Evolutionary conservation across 768 basidiomycete species (phyloP).

Genomic region (Pulveroboletus ravenelii): DNA sequence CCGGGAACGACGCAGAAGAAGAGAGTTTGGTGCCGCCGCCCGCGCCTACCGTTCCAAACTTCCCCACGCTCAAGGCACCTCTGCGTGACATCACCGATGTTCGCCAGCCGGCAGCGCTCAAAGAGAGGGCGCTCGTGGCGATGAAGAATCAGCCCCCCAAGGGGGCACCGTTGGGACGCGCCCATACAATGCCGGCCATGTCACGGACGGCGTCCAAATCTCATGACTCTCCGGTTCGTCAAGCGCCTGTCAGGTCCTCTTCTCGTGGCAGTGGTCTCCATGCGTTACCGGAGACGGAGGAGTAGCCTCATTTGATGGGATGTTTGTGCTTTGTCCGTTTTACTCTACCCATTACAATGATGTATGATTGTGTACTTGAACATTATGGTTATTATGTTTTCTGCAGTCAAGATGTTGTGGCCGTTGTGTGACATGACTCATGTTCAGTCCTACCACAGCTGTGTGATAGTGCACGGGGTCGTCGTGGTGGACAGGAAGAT

Average conservation of each 20-base stretch:
- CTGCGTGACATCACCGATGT: background rate
- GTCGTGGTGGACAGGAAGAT: too few species aligned
- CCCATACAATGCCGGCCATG: conserved; percentile 16
- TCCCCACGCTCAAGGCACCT: background rate
- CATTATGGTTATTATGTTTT: background rate
- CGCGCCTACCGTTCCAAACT: background rate
- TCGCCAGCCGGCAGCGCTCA: background rate
- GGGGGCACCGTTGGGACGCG: conserved; percentile 7
- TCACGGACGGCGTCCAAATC: background rate
- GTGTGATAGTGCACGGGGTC: too few species aligned
- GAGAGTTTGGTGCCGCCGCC: background rate
- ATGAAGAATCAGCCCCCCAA: conserved; percentile 1
- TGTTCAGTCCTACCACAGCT: too few species aligned
- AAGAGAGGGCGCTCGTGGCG: background rate
- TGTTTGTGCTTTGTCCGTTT: background rate
- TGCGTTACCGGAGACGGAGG: background rate
- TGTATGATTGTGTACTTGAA: conserved; percentile 6
- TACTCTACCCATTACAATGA: too few species aligned
- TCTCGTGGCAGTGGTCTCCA: conserved; percentile 1
- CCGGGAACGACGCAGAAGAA: background rate
- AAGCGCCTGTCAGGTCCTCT: background rate
- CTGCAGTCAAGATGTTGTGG: background rate
- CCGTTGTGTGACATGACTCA: too few species aligned
- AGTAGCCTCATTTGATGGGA: background rate
- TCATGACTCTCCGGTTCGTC: background rate